Percentiles rank a stretch among this genome's conserved stretches.
These are phyloP conservation scores for Diplotaxis tenuifolia DNA, from an alignment of 345 rosid genomes.

Conservation along the genomic window DNA sequence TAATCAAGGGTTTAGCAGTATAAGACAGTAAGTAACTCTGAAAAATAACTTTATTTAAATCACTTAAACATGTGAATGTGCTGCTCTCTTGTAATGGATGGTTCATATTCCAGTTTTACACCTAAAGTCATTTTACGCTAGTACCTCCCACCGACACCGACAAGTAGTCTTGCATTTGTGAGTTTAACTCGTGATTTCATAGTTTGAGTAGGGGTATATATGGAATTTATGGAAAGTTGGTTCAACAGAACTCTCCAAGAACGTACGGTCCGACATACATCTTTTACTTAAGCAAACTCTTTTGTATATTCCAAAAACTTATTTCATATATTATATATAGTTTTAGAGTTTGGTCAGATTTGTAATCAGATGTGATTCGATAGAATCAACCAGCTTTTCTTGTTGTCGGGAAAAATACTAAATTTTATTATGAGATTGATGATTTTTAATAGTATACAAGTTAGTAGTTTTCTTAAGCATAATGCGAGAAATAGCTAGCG, in stretches of 20 bases:
- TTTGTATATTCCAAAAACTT: slow-evolving; percentile 9
- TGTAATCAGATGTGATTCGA: slow-evolving; percentile 32
- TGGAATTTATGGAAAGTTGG: neutral
- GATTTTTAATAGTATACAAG: neutral
- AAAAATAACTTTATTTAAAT: neutral
- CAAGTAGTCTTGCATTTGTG: slow-evolving; percentile 5
- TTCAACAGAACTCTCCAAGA: slow-evolving; percentile 16
- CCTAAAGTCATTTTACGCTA: slow-evolving; percentile 2
- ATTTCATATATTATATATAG: neutral
- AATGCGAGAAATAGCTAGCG: neutral
- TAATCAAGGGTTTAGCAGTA: slow-evolving; percentile 18
- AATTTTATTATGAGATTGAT: neutral
- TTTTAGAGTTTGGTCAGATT: slow-evolving; percentile 27
- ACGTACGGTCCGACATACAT: slow-evolving; percentile 34
- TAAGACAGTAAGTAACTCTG: neutral
- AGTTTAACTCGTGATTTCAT: slow-evolving; percentile 37
- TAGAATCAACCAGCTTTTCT: slow-evolving; percentile 29
- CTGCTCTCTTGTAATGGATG: neutral
- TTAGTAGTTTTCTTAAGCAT: neutral
- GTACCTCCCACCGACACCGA: slow-evolving; percentile 40
- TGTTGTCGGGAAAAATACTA: slow-evolving; percentile 5
- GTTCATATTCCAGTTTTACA: slow-evolving; percentile 5
- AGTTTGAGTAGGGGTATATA: slow-evolving; percentile 16
- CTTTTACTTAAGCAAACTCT: slow-evolving; percentile 23
- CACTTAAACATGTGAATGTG: slow-evolving; percentile 27